These are phyloP conservation scores for Heliosperma pusillum DNA, from an alignment of 148 eudicot species.

Conservation along the genomic window DNA sequence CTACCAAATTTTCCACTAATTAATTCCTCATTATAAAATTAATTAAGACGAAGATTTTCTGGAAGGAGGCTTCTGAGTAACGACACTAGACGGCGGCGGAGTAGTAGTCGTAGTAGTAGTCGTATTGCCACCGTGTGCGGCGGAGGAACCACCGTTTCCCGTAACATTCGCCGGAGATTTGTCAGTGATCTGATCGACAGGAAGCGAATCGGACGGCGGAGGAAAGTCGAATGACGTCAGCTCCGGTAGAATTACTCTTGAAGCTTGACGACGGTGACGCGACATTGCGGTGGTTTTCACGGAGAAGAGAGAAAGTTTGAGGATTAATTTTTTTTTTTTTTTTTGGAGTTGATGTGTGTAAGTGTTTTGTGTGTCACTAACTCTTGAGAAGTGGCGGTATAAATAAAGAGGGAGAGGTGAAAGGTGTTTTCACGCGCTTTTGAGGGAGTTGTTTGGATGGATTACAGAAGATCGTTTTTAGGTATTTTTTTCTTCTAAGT, in stretches of 20 bases:
- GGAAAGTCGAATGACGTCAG: slow-evolving; percentile 12
- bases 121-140: not conserved
- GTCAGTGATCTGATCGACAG: slow-evolving; percentile 11
- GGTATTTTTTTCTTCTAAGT: not conserved
- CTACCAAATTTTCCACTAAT: not conserved
- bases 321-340: not conserved
- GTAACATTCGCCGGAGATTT: not conserved
- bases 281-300: slow-evolving; percentile 19
- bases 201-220: not conserved
- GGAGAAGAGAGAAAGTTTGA: slow-evolving; percentile 13
- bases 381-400: not conserved
- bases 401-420: slow-evolving; percentile 7
- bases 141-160: not conserved
- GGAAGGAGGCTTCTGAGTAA: slow-evolving; percentile 9
- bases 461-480: not conserved
- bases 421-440: slow-evolving; percentile 1
- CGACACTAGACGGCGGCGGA: not conserved
- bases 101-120: not conserved
- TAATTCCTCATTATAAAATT: not conserved
- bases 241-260: not conserved
- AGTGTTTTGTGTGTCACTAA: not conserved
- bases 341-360: not conserved
- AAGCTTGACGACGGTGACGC: slow-evolving; percentile 28
- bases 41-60: slow-evolving; percentile 15
- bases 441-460: not conserved